phyloP scores from a whole-genome alignment of 2,329 filamentous ascomycete species.

The Aciculosporium take region DNA sequence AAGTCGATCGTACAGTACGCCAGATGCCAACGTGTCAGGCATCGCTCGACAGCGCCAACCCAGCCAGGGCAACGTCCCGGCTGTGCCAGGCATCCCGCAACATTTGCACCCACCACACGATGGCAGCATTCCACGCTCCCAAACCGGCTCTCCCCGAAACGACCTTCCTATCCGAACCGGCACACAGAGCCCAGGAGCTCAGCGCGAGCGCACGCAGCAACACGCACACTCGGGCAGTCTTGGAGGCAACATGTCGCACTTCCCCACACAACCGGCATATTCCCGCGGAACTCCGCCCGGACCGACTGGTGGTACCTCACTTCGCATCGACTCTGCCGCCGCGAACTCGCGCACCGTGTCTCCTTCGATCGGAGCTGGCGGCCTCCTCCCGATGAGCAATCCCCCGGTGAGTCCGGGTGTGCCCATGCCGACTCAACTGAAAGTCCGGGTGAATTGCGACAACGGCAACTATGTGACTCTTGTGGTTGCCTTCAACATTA shows the following conservation, averaged over 20 bases:
- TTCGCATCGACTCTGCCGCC: conserved; percentile 24
- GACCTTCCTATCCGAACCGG: conserved; percentile 52
- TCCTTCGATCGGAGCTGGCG: conserved; percentile 27
- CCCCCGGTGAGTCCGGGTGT: conserved; percentile 32
- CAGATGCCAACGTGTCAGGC: conserved; percentile 69
- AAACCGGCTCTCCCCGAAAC: conserved; percentile 64
- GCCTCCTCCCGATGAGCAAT: conserved; percentile 14
- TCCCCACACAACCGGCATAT: conserved; percentile 40
- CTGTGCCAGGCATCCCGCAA: conserved; percentile 62
- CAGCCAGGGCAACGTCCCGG: conserved; percentile 44
- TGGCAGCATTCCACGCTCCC: conserved; percentile 57
- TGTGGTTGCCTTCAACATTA: conserved; percentile 92
- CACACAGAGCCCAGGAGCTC: conserved; percentile 56
- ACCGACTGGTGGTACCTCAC: conserved; percentile 17
- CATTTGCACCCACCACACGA: conserved; percentile 51
- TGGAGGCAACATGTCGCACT: conserved; percentile 39
- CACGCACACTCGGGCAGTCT: conserved; percentile 32
- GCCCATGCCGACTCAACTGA: conserved; percentile 59
- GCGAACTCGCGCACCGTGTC: conserved; percentile 31
- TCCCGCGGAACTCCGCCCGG: conserved; percentile 32
- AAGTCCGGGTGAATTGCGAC: conserved; percentile 89
- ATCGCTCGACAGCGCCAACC: conserved; percentile 41
- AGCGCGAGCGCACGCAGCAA: conserved; percentile 44
- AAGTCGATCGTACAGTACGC: conserved; percentile 84
- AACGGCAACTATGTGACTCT: conserved; percentile 77